Evolutionary conservation across 2,329 filamentous ascomycete genomes (phyloP).

Genomic region (Sclerotinia trifoliorum): DNA sequence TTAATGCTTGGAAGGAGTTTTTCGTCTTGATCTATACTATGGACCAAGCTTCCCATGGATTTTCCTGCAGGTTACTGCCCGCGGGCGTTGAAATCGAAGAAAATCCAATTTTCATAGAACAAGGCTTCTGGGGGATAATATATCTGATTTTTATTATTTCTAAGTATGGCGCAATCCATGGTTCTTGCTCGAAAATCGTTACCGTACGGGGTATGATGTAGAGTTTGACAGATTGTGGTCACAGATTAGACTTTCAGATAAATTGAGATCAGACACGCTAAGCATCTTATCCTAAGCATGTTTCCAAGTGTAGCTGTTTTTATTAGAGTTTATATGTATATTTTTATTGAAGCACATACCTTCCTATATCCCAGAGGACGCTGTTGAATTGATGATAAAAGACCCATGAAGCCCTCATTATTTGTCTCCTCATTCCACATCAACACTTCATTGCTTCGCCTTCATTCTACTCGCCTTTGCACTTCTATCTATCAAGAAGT

Average conservation of each 20-base stretch:
- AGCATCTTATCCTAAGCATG: constrained; percentile 26
- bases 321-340: neutral
- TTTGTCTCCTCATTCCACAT: constrained; percentile 23
- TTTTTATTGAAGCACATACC: neutral
- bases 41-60: neutral
- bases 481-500: constrained; percentile 33
- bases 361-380: neutral
- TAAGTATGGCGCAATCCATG: constrained; percentile 1
- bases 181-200: neutral
- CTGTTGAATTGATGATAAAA: constrained; percentile 10
- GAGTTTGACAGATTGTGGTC: neutral
- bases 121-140: neutral
- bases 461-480: neutral
- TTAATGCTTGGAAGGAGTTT: constrained; percentile 4
- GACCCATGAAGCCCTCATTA: neutral
- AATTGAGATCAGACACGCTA: constrained; percentile 35
- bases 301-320: neutral
- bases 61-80: neutral
- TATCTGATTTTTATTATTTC: neutral
- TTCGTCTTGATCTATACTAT: neutral
- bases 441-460: constrained; percentile 30
- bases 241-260: neutral
- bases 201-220: neutral
- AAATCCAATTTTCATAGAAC: neutral
- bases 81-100: neutral